Evolutionary conservation across 2,329 filamentous ascomycete species (phyloP).

Genomic region (Curvularia lunata): DNA sequence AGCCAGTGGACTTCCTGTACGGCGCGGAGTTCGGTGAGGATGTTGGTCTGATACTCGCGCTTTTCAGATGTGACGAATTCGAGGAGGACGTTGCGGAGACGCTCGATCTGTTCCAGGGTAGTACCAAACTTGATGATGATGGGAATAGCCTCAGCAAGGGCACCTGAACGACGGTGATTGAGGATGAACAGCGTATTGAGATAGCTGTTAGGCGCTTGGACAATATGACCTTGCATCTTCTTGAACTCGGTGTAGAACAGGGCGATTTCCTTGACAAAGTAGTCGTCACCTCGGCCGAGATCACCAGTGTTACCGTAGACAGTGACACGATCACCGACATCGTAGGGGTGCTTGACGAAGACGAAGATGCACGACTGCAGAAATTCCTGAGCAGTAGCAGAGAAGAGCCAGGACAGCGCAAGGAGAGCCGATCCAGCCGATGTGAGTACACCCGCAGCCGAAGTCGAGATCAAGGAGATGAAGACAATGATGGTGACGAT

Average conservation of each 20-base stretch:
- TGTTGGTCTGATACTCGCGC: slow-evolving; percentile 85
- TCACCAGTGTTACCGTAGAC: slow-evolving; percentile 89
- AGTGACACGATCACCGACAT: slow-evolving; percentile 90
- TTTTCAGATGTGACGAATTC: slow-evolving; percentile 86
- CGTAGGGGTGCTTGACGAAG: slow-evolving; percentile 96
- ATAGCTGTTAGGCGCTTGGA: slow-evolving; percentile 93
- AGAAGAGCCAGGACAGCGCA: slow-evolving; percentile 90
- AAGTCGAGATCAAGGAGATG: slow-evolving; percentile 85
- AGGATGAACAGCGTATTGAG: slow-evolving; percentile 93
- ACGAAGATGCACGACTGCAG: slow-evolving; percentile 93
- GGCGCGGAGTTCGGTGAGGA: slow-evolving; percentile 81
- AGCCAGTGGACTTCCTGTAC: slow-evolving; percentile 85
- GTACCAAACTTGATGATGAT: slow-evolving; percentile 90
- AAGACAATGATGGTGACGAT: slow-evolving; percentile 85
- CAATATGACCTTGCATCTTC: slow-evolving; percentile 96
- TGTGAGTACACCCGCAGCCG: slow-evolving; percentile 87
- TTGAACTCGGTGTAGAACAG: slow-evolving; percentile 96
- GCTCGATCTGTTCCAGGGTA: slow-evolving; percentile 79
- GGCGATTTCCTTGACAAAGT: slow-evolving; percentile 94
- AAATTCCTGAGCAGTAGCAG: slow-evolving; percentile 92
- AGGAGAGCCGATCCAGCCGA: slow-evolving; percentile 88
- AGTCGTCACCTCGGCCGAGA: slow-evolving; percentile 82
- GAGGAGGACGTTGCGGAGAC: slow-evolving; percentile 77
- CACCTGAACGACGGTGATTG: slow-evolving; percentile 89
- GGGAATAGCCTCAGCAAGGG: slow-evolving; percentile 82